Conservation (phyloP, 176 grass and related monocot species). For the Avena eriantha region DNA sequence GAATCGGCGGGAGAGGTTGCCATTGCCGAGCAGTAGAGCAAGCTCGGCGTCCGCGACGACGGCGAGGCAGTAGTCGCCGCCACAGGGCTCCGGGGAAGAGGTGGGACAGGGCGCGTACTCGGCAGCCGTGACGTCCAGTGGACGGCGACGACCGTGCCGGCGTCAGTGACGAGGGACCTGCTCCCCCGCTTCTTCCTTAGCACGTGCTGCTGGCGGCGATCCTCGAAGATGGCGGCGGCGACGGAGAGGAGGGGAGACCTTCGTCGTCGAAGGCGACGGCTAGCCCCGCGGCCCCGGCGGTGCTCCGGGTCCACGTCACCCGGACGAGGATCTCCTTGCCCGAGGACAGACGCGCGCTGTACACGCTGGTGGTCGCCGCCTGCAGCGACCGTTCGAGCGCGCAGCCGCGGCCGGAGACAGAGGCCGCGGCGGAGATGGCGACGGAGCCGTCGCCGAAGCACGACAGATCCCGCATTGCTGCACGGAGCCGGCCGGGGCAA, state of each 20-base stretch:
- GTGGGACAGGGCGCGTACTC: slow-evolving; percentile 40
- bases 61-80: slow-evolving; percentile 64
- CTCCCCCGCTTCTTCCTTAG: slow-evolving; percentile 64
- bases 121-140: slow-evolving; percentile 71
- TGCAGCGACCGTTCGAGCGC: slow-evolving; percentile 59
- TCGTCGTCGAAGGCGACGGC: slow-evolving; percentile 66
- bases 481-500: background rate
- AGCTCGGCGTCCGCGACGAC: slow-evolving; percentile 64
- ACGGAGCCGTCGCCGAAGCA: slow-evolving; percentile 81
- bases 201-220: slow-evolving; percentile 30
- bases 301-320: slow-evolving; percentile 64
- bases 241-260: background rate
- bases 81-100: slow-evolving; percentile 56
- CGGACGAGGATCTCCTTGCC: slow-evolving; percentile 61
- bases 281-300: slow-evolving; percentile 36
- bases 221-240: background rate
- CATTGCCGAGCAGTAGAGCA: slow-evolving; percentile 62
- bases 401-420: slow-evolving; percentile 38
- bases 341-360: slow-evolving; percentile 52
- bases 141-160: slow-evolving; percentile 53
- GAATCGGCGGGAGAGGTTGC: slow-evolving; percentile 59
- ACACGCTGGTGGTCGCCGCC: slow-evolving; percentile 62
- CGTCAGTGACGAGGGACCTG: slow-evolving; percentile 50
- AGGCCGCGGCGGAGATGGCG: slow-evolving; percentile 42
- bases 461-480: slow-evolving; percentile 72